A percentile compares a stretch with the other conserved stretches of the same genome.
Evolutionary conservation across 2,329 filamentous ascomycete species (phyloP).

Genomic region (Grosmannia clavigera): DNA sequence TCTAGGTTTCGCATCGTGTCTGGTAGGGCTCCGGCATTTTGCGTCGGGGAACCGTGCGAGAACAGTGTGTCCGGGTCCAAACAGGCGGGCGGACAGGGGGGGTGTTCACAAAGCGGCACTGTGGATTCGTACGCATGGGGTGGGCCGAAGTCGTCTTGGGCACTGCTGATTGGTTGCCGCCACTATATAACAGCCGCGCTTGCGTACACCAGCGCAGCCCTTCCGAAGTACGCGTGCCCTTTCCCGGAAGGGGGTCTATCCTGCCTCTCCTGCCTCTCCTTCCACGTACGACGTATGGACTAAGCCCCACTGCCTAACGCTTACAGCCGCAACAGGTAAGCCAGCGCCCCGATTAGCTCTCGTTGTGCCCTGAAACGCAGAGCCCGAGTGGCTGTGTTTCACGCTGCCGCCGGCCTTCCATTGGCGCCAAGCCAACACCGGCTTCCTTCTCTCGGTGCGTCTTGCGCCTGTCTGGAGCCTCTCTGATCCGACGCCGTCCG

Average conservation of each 20-base stretch:
- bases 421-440: no score
- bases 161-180: neutral
- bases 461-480: no score
- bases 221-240: neutral
- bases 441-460: no score
- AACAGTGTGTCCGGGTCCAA: neutral
- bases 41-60: neutral
- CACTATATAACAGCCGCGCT: neutral
- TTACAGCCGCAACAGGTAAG: no score
- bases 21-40: neutral
- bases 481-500: no score
- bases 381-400: no score
- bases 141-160: neutral
- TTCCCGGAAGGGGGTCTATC: neutral
- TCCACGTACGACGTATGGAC: no score
- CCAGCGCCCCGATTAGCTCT: no score
- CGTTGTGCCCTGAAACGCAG: neutral
- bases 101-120: neutral
- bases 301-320: no score
- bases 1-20: neutral
- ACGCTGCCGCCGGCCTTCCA: no score
- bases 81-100: neutral
- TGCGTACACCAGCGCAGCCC: neutral
- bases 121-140: slow-evolving; percentile 4
- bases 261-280: no score